A percentile compares a stretch with the other conserved stretches of the same genome.
Conservation (phyloP, 2,329 filamentous ascomycete species). For the Raffaelea deltoideospora region DNA sequence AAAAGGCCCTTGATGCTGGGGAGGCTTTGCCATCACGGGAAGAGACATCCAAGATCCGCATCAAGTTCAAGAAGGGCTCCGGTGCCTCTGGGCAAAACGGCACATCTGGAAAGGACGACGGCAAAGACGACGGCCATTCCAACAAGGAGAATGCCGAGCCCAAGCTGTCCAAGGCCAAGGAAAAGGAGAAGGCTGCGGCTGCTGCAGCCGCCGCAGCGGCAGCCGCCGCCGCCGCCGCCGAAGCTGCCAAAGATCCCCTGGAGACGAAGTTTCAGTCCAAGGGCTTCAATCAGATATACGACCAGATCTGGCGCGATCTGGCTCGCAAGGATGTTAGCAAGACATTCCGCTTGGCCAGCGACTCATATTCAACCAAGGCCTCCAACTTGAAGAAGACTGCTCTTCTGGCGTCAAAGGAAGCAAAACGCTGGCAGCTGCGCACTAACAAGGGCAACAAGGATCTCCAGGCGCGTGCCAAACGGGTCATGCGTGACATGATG, state of each 20-base stretch:
- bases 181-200: conserved; percentile 20
- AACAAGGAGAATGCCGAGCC: conserved; percentile 32
- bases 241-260: conserved; percentile 34
- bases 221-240: conserved; percentile 15
- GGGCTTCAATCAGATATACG: conserved; percentile 91
- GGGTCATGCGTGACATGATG: conserved; percentile 99
- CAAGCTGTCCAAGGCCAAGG: conserved; percentile 24
- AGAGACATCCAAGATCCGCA: conserved; percentile 44
- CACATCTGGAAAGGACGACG: conserved; percentile 13
- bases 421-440: conserved; percentile 88
- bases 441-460: conserved; percentile 99
- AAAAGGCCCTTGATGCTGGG: conserved; percentile 67
- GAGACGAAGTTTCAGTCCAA: conserved; percentile 67
- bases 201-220: conserved; percentile 11
- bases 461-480: conserved; percentile 88
- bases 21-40: conserved; percentile 50
- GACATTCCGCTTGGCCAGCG: conserved; percentile 73
- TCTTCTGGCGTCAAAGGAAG: conserved; percentile 91
- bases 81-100: conserved; percentile 24
- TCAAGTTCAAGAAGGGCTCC: conserved; percentile 42
- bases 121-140: conserved; percentile 28
- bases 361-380: conserved; percentile 71
- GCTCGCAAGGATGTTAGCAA: conserved; percentile 88
- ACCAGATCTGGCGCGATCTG: conserved; percentile 92
- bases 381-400: conserved; percentile 98